Percentiles rank a stretch among this genome's conserved stretches.
Conservation (phyloP, 2,329 filamentous ascomycete species). For the Aspergillus pseudoterreus region DNA sequence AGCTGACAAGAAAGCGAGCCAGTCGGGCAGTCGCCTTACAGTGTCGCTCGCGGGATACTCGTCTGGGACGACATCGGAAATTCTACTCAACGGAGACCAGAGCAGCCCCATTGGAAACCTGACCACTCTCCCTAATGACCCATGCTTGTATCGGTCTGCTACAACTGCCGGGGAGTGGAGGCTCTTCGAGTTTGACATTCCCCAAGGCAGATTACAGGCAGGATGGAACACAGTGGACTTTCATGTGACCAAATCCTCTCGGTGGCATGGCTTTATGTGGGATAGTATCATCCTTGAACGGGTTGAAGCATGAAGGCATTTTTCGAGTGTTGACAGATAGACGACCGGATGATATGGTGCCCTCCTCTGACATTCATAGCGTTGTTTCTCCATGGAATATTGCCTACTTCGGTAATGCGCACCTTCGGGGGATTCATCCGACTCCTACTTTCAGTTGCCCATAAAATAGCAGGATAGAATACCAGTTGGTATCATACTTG, state of each 20-base stretch:
- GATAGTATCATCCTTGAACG: constrained; percentile 38
- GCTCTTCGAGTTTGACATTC: constrained; percentile 40
- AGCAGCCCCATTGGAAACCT: constrained; percentile 36
- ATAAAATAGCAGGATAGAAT: no score
- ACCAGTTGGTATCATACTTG: no score
- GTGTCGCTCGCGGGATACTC: constrained; percentile 47
- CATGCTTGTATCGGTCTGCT: constrained; percentile 46
- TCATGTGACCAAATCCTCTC: constrained; percentile 30
- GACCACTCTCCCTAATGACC: constrained; percentile 44
- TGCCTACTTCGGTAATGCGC: no score
- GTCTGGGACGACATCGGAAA: constrained; percentile 36
- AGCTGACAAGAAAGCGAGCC: constrained; percentile 5
- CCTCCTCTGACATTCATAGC: no score
- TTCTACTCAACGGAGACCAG: constrained; percentile 40
- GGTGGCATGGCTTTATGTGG: constrained; percentile 43
- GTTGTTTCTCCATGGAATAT: no score
- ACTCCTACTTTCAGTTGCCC: no score
- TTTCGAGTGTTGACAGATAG: no score
- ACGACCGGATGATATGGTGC: no score
- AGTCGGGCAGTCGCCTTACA: constrained; percentile 33
- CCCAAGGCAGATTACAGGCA: constrained; percentile 23
- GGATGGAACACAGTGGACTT: constrained; percentile 38
- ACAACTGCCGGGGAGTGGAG: constrained; percentile 49
- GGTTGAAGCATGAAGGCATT: background rate
- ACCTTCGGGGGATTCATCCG: no score